These are phyloP conservation scores for Wickerhamomyces hampshirensis DNA, from an alignment of 805 yeast species.

Conservation along the genomic window DNA sequence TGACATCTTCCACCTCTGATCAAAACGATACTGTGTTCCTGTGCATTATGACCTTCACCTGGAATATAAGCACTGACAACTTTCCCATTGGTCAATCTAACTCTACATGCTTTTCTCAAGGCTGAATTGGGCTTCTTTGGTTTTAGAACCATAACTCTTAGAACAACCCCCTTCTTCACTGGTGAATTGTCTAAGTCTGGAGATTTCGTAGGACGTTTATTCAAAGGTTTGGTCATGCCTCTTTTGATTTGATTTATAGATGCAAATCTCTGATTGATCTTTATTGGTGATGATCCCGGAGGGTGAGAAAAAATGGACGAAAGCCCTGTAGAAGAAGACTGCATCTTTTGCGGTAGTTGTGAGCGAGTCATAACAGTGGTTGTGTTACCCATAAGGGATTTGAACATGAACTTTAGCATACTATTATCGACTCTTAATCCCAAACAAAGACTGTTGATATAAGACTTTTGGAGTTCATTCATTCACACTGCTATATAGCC, in stretches of 20 bases:
- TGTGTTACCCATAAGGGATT: constrained; percentile 16
- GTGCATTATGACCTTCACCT: constrained; percentile 98
- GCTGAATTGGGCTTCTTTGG: constrained; percentile 99
- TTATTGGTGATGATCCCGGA: constrained; percentile 13
- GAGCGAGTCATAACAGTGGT: constrained; percentile 15
- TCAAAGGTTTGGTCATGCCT: constrained; percentile 55
- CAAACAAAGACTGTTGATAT: no score
- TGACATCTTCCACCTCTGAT: constrained; percentile 99
- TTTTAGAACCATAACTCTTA: constrained; percentile 89
- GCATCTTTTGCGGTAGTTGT: constrained; percentile 4
- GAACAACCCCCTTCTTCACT: constrained; percentile 86
- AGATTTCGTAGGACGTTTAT: constrained; percentile 47
- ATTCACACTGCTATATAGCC: no score
- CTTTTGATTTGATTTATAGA: constrained; percentile 74
- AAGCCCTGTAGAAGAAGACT: constrained; percentile 6
- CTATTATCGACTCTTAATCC: background rate
- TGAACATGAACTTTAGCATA: constrained; percentile 23
- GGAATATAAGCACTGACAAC: constrained; percentile 91
- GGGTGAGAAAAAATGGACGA: constrained; percentile 11
- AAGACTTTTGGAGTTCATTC: no score
- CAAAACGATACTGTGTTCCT: constrained; percentile 93
- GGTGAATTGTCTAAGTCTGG: constrained; percentile 86
- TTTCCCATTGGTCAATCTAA: constrained; percentile 84
- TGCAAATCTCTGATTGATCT: constrained; percentile 35
- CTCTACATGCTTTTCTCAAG: constrained; percentile 94